Conservation (phyloP, 139 green algal species). For the Chlorella sp. region DNA sequence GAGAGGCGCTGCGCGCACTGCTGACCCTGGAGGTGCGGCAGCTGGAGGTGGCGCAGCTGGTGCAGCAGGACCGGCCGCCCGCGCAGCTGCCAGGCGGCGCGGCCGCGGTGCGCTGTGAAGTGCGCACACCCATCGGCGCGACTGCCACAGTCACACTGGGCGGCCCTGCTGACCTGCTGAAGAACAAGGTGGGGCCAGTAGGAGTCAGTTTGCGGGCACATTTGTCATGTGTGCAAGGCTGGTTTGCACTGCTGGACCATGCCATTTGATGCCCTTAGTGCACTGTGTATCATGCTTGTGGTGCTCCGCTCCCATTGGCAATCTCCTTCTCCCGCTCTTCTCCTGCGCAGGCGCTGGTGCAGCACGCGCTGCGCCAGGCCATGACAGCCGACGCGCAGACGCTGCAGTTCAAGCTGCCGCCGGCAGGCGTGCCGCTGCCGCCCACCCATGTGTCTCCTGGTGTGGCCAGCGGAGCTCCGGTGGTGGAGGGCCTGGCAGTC, state of each 20-base stretch:
- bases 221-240: no score
- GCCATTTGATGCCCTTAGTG: no score
- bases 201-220: no score
- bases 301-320: no score
- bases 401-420: conserved; percentile 84
- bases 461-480: conserved; percentile 64
- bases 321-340: neutral
- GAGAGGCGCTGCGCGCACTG: conserved; percentile 81
- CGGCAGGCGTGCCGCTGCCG: conserved; percentile 62
- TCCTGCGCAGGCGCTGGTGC: conserved; percentile 53
- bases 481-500: conserved; percentile 75
- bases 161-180: conserved; percentile 67
- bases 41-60: conserved; percentile 36
- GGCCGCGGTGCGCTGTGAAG: conserved; percentile 64
- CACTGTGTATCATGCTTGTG: no score
- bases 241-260: no score
- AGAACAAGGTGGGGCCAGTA: conserved; percentile 22
- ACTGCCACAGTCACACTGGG: conserved; percentile 67
- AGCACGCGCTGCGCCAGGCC: conserved; percentile 79
- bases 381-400: conserved; percentile 79
- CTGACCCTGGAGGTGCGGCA: conserved; percentile 71
- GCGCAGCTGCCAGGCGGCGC: conserved; percentile 72
- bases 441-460: conserved; percentile 36
- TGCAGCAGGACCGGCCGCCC: conserved; percentile 53
- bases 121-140: conserved; percentile 19